Percentiles rank a stretch among this genome's conserved stretches.
Conservation (phyloP, 257 asterid genomes). For the Plantago elongata region DNA sequence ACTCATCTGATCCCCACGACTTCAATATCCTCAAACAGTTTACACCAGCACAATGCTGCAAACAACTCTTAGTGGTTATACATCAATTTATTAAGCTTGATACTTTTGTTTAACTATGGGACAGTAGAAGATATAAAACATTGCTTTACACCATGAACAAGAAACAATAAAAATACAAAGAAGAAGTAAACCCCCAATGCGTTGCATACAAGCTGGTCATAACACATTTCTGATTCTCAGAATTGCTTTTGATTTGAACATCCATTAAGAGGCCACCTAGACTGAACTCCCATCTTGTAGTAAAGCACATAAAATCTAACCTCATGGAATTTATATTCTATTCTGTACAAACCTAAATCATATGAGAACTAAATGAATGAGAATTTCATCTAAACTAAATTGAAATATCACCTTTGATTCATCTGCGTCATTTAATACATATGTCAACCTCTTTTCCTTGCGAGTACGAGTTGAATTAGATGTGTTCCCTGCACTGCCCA, state of each 20-base stretch:
- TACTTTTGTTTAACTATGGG: not conserved
- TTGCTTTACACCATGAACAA: not conserved
- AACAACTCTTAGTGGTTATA: conserved; percentile 14
- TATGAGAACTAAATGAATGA: not conserved
- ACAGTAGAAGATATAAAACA: not conserved
- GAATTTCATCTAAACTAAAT: conserved; percentile 16
- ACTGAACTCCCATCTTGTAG: too few species aligned
- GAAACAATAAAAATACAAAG: too few species aligned
- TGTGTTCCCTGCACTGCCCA: conserved; percentile 84
- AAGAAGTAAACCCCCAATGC: too few species aligned
- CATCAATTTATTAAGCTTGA: not conserved
- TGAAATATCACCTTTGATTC: conserved; percentile 60
- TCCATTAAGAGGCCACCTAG: too few species aligned
- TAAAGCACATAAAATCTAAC: too few species aligned
- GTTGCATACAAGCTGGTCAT: too few species aligned
- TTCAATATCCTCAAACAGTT: conserved; percentile 76
- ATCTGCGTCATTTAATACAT: conserved; percentile 80
- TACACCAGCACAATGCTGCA: conserved; percentile 93
- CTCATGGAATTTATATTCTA: not conserved
- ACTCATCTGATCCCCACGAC: conserved; percentile 53
- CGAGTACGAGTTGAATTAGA: conserved; percentile 69
- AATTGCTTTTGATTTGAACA: too few species aligned
- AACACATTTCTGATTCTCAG: too few species aligned
- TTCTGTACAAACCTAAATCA: too few species aligned
- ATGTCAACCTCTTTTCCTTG: conserved; percentile 89